Evolutionary conservation across 345 rosid species (phyloP).

Genomic region (Trapa incisa): DNA sequence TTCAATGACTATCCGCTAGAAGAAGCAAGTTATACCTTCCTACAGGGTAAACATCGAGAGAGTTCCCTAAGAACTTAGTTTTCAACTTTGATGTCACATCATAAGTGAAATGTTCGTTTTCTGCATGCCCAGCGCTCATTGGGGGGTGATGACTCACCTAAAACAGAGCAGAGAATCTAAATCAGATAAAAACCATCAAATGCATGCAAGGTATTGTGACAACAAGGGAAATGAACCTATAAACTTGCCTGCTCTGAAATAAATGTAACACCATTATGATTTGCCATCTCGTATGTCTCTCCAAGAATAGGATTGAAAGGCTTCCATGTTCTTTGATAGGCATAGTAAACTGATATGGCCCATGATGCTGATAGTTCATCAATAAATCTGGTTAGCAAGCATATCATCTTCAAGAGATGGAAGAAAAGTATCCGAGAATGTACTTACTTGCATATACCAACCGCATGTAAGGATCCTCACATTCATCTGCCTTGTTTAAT

Average conservation of each 20-base stretch:
- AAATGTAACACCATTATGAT: constrained; percentile 68
- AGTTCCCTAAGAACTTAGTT: constrained; percentile 74
- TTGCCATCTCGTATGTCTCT: constrained; percentile 75
- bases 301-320: constrained; percentile 98
- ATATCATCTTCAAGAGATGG: background rate
- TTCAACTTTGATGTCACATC: constrained; percentile 80
- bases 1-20: background rate
- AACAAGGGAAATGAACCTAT: background rate
- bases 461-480: constrained; percentile 79
- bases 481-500: constrained; percentile 76
- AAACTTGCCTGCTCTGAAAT: constrained; percentile 68
- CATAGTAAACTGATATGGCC: constrained; percentile 80
- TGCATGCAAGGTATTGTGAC: background rate
- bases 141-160: constrained; percentile 97
- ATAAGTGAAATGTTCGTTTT: constrained; percentile 73
- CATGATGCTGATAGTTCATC: constrained; percentile 51
- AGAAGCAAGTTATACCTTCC: constrained; percentile 38
- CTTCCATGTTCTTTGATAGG: constrained; percentile 83
- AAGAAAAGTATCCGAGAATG: constrained; percentile 3
- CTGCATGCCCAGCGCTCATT: constrained; percentile 91
- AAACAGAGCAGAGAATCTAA: constrained; percentile 6
- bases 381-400: constrained; percentile 7
- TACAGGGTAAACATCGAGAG: constrained; percentile 57
- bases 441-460: constrained; percentile 71
- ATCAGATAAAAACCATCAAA: background rate